Conservation (phyloP, 768 basidiomycete species). For the Boletus rufocinnamomeus region DNA sequence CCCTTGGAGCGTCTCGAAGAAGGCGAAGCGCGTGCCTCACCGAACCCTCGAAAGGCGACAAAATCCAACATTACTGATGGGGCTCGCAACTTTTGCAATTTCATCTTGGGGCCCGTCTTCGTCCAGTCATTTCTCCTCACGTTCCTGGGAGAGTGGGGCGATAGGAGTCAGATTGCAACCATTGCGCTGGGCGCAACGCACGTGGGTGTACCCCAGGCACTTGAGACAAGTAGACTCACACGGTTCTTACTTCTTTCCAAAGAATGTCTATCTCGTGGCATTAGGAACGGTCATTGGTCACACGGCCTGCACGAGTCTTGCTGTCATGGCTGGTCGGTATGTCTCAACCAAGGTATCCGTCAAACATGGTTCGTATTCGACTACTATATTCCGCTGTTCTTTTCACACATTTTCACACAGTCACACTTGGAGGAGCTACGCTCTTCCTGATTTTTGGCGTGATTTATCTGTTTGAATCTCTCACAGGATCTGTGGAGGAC, state of each 20-base stretch:
- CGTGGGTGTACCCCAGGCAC: conserved; percentile 47
- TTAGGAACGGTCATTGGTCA: conserved; percentile 91
- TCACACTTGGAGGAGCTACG: conserved; percentile 78
- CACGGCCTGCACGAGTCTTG: conserved; percentile 80
- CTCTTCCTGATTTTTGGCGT: conserved; percentile 85
- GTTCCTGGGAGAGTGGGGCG: conserved; percentile 99
- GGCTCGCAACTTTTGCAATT: conserved; percentile 76
- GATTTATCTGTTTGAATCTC: conserved; percentile 73
- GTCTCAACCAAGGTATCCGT: conserved; percentile 94
- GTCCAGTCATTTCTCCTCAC: conserved; percentile 94
- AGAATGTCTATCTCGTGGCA: conserved; percentile 93
- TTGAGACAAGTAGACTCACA: conserved; percentile 9
- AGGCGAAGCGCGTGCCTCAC: conserved; percentile 41
- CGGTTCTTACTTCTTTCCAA: conserved; percentile 1
- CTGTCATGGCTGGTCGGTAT: conserved; percentile 92
- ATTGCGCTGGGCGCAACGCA: conserved; percentile 95
- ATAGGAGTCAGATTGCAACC: conserved; percentile 95
- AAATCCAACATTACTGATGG: conserved; percentile 52
- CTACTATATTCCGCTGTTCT: background rate
- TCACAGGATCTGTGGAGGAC: conserved; percentile 28
- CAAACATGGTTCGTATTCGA: conserved; percentile 69
- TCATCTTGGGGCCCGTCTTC: conserved; percentile 89
- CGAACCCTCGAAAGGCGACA: conserved; percentile 19
- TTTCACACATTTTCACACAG: conserved; percentile 39
- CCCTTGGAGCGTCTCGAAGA: conserved; percentile 79